phyloP scores from a whole-genome alignment of 2,329 filamentous ascomycete species.

The Sclerotinia borealis region DNA sequence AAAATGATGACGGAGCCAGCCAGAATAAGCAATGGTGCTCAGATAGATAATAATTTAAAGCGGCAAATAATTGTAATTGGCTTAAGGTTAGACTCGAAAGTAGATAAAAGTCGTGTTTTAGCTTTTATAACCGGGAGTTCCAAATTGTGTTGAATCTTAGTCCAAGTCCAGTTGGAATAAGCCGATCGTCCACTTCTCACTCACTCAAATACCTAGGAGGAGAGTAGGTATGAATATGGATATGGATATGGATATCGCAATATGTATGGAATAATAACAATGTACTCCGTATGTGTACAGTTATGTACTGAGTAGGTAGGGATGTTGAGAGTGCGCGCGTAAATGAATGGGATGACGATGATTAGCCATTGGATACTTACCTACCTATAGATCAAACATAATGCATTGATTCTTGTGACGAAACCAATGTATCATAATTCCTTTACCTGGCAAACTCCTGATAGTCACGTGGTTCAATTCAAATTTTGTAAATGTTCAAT shows the following conservation, averaged over 20 bases:
- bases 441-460: too few relatives aligned
- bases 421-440: conserved; percentile 2
- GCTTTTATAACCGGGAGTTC: background rate
- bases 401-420: background rate
- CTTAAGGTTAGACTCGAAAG: conserved; percentile 1
- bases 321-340: background rate
- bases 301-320: too few relatives aligned
- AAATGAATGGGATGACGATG: background rate
- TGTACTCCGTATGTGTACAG: too few relatives aligned
- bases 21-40: background rate
- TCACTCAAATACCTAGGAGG: background rate
- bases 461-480: background rate
- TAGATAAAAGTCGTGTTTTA: background rate
- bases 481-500: background rate
- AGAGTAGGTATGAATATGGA: background rate
- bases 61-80: background rate
- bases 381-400: background rate
- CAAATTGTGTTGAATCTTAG: background rate
- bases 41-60: background rate
- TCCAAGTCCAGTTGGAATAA: background rate
- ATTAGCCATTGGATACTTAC: background rate
- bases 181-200: too few relatives aligned
- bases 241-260: background rate
- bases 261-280: too few relatives aligned
- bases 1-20: background rate